Evolutionary conservation across 2,329 filamentous ascomycete genomes (phyloP), one percentile per base, ranked within the genome.

Genomic region (Fusarium anguioides): DNA sequence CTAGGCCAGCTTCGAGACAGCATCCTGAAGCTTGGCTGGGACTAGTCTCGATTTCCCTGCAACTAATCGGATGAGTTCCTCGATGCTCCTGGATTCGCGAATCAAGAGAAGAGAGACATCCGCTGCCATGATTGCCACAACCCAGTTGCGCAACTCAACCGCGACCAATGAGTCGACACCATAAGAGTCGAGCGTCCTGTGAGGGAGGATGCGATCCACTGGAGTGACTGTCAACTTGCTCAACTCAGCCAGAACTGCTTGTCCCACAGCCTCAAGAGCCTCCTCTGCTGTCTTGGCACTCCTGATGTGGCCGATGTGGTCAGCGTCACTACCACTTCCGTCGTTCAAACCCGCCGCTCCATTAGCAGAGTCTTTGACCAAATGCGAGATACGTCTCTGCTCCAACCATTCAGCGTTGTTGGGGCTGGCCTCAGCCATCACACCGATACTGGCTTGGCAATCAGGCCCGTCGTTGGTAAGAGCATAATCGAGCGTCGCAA

Each of bases 321-420:
- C 45, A 35, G 45, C 31, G n/a, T 48, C 45, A 36, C 45, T 36
- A 21, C 45, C 45, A 36, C 31, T 48, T 5, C 21, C 45, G 5
- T 36, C 45, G 17, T 14, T 17, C 31, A 48, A 26, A 15, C 11
- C 31, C 45, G 45, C 31, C 17, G 31, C 31, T 18, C 45, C 31
- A 48, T 48, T 36, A 20, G 45, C 45, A 48, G 45, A 48, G n/a
- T 48, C 45, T 27, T 36, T 48, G 10, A 48, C 45, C 45, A 48
- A 26, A 48, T 48, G 45, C 11, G 45, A 48, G 45, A 48, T 48
- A 12, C 45, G 45, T 12, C 45, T 48, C 23, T 48, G 45, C 45
- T 48, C 45, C 21, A 48, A 12, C 45, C 45, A 48, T 48, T 48
- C 45, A 36, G 45, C 31, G 21, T 48, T 48, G 21, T 48, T 48